Conservation (phyloP, 1,284 basidiomycete genomes). For the Mycena citricolor region DNA sequence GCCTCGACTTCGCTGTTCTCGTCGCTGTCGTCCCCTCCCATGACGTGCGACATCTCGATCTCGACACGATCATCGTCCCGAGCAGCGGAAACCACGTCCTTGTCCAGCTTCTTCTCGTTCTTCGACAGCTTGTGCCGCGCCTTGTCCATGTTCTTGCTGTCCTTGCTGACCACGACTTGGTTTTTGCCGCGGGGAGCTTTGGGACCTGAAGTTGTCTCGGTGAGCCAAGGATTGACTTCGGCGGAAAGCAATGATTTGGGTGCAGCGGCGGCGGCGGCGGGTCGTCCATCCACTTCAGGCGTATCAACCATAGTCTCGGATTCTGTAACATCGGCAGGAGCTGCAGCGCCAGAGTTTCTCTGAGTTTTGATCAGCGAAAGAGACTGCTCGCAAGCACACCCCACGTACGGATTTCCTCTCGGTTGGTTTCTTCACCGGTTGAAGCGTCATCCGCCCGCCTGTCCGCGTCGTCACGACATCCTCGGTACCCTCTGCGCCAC, state of each 20-base stretch:
- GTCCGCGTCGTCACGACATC: conserved; percentile 46
- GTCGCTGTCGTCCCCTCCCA: conserved; percentile 55
- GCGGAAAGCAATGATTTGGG: conserved; percentile 13
- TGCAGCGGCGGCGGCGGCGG: conserved; percentile 17
- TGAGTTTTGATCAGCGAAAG: conserved; percentile 7
- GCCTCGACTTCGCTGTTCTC: conserved; percentile 66
- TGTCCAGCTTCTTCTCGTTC: conserved; percentile 46
- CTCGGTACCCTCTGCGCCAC: conserved; percentile 32
- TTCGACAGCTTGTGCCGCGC: conserved; percentile 75
- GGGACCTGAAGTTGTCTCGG: conserved; percentile 33
- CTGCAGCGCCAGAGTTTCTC: neutral
- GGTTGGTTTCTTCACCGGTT: conserved; percentile 8
- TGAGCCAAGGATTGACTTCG: conserved; percentile 74
- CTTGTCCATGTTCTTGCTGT: conserved; percentile 58
- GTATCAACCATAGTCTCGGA: too few species aligned
- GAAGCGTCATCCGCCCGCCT: conserved; percentile 52
- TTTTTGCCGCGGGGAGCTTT: conserved; percentile 61
- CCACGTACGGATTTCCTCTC: neutral
- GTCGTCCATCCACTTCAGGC: too few species aligned
- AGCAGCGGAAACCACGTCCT: conserved; percentile 30
- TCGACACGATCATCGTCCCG: conserved; percentile 76
- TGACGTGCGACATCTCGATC: conserved; percentile 59
- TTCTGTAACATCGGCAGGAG: neutral
- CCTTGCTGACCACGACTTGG: conserved; percentile 66
- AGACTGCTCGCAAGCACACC: neutral